A percentile compares a stretch with the other conserved stretches of the same genome.
phyloP scores from a whole-genome alignment of 192 early-diverging fungal species.

The Entomortierella chlamydospora region DNA sequence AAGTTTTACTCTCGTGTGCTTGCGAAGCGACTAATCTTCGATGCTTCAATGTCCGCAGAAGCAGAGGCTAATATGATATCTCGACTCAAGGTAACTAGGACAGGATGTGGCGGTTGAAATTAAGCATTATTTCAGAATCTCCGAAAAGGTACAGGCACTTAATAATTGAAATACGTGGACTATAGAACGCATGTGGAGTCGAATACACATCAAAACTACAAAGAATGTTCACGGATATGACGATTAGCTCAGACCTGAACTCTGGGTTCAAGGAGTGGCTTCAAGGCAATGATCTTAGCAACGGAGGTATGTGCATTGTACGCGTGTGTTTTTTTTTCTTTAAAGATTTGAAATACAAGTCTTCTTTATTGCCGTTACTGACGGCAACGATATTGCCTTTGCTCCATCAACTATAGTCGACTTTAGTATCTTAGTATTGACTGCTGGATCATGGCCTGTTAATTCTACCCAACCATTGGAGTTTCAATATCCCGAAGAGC shows the following conservation, averaged over 20 bases:
- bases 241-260: slow-evolving; percentile 77
- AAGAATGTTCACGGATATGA: slow-evolving; percentile 90
- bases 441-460: slow-evolving; percentile 86
- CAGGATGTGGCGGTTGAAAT: too few relatives aligned
- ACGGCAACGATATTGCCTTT: not conserved
- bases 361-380: not conserved
- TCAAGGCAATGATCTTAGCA: slow-evolving; percentile 49
- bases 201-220: slow-evolving; percentile 90
- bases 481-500: slow-evolving; percentile 87
- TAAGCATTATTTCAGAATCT: not conserved
- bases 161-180: not conserved
- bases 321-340: too few relatives aligned
- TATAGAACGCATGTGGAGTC: slow-evolving; percentile 78
- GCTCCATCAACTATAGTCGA: slow-evolving; percentile 57
- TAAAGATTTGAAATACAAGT: not conserved
- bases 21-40: slow-evolving; percentile 85
- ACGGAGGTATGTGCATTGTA: slow-evolving; percentile 62
- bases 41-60: slow-evolving; percentile 78
- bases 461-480: slow-evolving; percentile 71
- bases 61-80: slow-evolving; percentile 86
- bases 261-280: slow-evolving; percentile 61
- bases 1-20: slow-evolving; percentile 89
- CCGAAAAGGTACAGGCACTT: not conserved
- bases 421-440: slow-evolving; percentile 81
- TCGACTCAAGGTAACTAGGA: slow-evolving; percentile 71